Evolutionary conservation across 371 early-diverging fungal species (phyloP), one percentile per base, ranked within the genome.

Genomic region (Smittium mucronatum): DNA sequence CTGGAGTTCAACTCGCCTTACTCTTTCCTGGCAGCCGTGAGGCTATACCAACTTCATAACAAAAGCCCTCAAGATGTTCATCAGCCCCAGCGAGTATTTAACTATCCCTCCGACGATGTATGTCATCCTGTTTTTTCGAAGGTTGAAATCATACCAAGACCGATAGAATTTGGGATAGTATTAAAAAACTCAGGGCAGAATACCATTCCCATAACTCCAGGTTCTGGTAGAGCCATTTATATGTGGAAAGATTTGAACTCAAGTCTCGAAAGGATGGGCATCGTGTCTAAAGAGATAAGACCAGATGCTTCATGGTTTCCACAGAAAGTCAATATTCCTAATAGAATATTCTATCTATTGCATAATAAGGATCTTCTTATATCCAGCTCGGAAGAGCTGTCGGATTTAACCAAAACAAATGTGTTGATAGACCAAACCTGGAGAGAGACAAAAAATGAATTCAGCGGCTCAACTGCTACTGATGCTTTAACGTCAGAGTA

Each of bases 1-100:
- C 75, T 79, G 70, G 80, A 79, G 70, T 78, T 68, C 26, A 74
- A 67, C 1, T 78, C 78, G 34, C 74, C 75, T 2, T 79, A 79
- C 72, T 79, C 80, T 60, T 74, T 76, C 73, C 26, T 77, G 29
- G 32, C 76, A 0, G 76, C 75, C 5, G 69, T 79, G 32, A 73
- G 78, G 16, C 58, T 79, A 26, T 64, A 71, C 59, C 73, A 70
- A 32, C 72, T 76, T n/a, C 67, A 75, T 0, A 65, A 66, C 11
- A n/a, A 35, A 1, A 29, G 57, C 29, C 1, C n/a, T 8, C 26
- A 29, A 67, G 17, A 69, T 59, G 2, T 28, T 28, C 8, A n/a
- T 16, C 16, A 59, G 2, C 59, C 11, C 16, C 59, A 15, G 28
- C n/a, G n/a, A n/a, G n/a, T n/a, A n/a, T n/a, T n/a, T n/a, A n/a